Conservation (phyloP, 2,329 filamentous ascomycete species). For the Fusarium cyanostomum region DNA sequence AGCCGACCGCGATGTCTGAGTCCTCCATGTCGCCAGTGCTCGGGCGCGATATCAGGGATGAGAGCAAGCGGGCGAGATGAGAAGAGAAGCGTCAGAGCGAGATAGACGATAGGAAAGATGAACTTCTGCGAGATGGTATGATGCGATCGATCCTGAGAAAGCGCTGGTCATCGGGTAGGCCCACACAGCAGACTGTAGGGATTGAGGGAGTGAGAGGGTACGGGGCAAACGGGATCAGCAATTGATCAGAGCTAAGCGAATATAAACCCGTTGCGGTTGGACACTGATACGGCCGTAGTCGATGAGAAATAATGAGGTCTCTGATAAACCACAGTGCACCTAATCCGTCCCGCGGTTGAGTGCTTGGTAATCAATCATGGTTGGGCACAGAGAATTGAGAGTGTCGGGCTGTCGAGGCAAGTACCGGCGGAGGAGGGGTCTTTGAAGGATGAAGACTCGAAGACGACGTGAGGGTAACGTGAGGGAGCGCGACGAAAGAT, state of each 20-base stretch:
- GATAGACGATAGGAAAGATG: not conserved
- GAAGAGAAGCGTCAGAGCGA: not conserved
- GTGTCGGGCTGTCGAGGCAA: slow-evolving; percentile 9
- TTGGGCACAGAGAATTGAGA: not conserved
- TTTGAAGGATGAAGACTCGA: slow-evolving; percentile 1
- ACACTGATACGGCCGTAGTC: slow-evolving; percentile 2
- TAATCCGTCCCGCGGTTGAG: slow-evolving; percentile 27
- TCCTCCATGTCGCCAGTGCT: slow-evolving; percentile 34
- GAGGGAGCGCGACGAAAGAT: slow-evolving; percentile 12
- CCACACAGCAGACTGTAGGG: slow-evolving; percentile 26
- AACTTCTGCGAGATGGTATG: slow-evolving; percentile 15
- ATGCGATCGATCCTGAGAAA: slow-evolving; percentile 12
- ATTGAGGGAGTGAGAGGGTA: slow-evolving; percentile 19
- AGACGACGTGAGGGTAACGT: slow-evolving; percentile 4
- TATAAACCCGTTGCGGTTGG: slow-evolving; percentile 22
- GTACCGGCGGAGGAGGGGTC: not conserved
- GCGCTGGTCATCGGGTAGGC: slow-evolving; percentile 8
- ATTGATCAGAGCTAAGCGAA: slow-evolving; percentile 22
- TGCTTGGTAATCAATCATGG: slow-evolving; percentile 37
- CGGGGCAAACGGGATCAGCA: slow-evolving; percentile 20
- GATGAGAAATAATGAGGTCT: slow-evolving; percentile 16
- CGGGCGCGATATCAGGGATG: slow-evolving; percentile 4
- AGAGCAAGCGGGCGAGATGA: slow-evolving; percentile 2
- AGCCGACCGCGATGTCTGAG: slow-evolving; percentile 13
- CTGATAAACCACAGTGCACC: slow-evolving; percentile 13